Percentiles rank a stretch among this genome's conserved stretches.
phyloP scores from a whole-genome alignment of 192 early-diverging fungal species.

The Mortierella hygrophila region DNA sequence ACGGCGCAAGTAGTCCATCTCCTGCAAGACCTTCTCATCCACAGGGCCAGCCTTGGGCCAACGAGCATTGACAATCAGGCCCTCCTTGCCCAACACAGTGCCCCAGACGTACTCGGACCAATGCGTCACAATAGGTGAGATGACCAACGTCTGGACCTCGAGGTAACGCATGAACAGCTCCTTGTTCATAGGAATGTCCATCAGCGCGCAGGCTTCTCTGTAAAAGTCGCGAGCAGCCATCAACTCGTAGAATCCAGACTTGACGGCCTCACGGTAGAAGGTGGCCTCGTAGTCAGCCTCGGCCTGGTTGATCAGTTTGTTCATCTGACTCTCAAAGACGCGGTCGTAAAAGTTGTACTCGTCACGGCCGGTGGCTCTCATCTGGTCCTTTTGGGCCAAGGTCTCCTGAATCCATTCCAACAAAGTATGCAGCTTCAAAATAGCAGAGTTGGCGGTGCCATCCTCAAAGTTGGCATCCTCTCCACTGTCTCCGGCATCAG shows the following conservation, averaged over 20 bases:
- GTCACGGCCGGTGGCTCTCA: constrained; percentile 59
- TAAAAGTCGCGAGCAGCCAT: constrained; percentile 90
- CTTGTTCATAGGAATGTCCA: constrained; percentile 83
- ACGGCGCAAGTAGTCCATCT: constrained; percentile 85
- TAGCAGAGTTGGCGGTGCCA: constrained; percentile 93
- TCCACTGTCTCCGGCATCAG: constrained; percentile 95
- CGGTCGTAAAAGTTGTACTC: constrained; percentile 84
- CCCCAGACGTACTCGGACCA: constrained; percentile 95
- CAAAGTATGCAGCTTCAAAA: constrained; percentile 91
- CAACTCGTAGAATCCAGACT: constrained; percentile 92
- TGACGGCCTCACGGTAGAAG: constrained; percentile 93
- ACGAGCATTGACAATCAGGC: constrained; percentile 74
- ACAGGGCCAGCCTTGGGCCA: constrained; percentile 69
- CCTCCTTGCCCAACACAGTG: constrained; percentile 78
- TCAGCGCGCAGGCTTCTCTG: constrained; percentile 76
- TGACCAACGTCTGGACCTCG: constrained; percentile 84
- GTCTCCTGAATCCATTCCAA: constrained; percentile 91
- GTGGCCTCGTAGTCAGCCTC: constrained; percentile 84
- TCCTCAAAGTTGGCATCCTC: constrained; percentile 99
- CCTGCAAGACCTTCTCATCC: constrained; percentile 80
- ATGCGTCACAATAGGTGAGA: constrained; percentile 93
- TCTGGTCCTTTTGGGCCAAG: constrained; percentile 61
- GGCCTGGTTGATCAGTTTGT: constrained; percentile 74
- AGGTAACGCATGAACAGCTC: constrained; percentile 89
- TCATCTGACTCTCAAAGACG: constrained; percentile 94